These are phyloP conservation scores for Coprinopsis strossmayeri DNA, from an alignment of 768 basidiomycete genomes.

Conservation along the genomic window DNA sequence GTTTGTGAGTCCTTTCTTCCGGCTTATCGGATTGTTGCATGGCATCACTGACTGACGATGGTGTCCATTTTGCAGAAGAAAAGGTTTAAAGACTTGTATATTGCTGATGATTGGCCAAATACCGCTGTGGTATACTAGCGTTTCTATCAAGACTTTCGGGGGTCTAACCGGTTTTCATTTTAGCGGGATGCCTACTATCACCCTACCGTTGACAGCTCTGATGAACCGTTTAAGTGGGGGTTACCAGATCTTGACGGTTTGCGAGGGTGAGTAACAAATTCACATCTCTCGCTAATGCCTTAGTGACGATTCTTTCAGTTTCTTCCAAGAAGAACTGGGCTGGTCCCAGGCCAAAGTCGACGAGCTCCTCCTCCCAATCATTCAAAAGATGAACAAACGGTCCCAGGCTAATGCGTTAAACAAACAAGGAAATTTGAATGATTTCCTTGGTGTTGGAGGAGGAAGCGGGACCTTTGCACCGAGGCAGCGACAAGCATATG, in stretches of 20 bases:
- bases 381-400: conserved; percentile 82
- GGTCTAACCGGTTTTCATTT: conserved; percentile 2
- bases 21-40: conserved; percentile 3
- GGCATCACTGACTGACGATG: not conserved
- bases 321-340: conserved; percentile 69
- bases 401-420: conserved; percentile 57
- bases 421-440: conserved; percentile 69
- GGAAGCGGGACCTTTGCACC: conserved; percentile 72
- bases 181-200: conserved; percentile 92
- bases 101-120: conserved; percentile 86
- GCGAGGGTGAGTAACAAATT: too few species aligned
- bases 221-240: conserved; percentile 96
- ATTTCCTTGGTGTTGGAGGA: conserved; percentile 65
- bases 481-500: conserved; percentile 72
- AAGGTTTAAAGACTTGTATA: conserved; percentile 77
- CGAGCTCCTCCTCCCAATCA: conserved; percentile 85
- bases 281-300: too few species aligned
- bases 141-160: not conserved
- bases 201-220: conserved; percentile 84
- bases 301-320: too few species aligned
- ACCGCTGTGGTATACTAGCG: conserved; percentile 68
- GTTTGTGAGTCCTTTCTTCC: conserved; percentile 53
- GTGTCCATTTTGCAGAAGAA: conserved; percentile 57
- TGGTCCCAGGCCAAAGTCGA: conserved; percentile 85
- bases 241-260: conserved; percentile 93